These are phyloP conservation scores for Herpetospermum pedunculosum DNA, from an alignment of 306 rosid species.

Conservation along the genomic window DNA sequence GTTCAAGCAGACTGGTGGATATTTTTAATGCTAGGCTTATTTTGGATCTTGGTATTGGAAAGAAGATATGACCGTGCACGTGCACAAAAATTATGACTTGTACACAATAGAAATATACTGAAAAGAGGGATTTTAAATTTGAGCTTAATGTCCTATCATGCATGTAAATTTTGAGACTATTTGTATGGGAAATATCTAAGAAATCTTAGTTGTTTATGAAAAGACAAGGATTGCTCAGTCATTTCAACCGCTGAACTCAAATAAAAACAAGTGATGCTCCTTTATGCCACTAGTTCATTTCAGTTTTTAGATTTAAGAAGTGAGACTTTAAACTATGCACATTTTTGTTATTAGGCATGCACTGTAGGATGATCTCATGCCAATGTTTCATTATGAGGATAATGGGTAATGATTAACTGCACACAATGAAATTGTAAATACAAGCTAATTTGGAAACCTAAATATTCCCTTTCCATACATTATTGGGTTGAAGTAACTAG, in stretches of 20 bases:
- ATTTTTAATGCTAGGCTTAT: neutral
- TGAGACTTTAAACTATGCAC: neutral
- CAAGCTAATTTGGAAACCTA: neutral
- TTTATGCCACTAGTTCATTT: neutral
- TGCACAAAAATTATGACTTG: neutral
- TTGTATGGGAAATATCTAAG: neutral
- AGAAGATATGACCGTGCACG: neutral
- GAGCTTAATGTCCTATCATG: neutral
- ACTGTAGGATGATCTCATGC: neutral
- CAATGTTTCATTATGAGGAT: neutral
- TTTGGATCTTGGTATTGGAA: neutral
- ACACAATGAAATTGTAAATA: neutral
- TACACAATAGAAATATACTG: neutral
- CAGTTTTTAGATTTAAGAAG: neutral
- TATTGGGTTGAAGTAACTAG: neutral
- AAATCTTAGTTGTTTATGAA: neutral
- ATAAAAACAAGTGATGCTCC: neutral
- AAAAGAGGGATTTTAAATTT: neutral
- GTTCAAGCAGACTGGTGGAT: neutral
- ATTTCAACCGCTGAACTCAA: neutral
- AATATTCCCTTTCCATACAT: neutral
- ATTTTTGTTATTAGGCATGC: neutral
- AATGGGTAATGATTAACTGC: neutral
- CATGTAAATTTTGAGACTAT: neutral
- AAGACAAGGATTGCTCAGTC: neutral